Conservation (phyloP, 345 rosid species). For the Syzygium jambos region DNA sequence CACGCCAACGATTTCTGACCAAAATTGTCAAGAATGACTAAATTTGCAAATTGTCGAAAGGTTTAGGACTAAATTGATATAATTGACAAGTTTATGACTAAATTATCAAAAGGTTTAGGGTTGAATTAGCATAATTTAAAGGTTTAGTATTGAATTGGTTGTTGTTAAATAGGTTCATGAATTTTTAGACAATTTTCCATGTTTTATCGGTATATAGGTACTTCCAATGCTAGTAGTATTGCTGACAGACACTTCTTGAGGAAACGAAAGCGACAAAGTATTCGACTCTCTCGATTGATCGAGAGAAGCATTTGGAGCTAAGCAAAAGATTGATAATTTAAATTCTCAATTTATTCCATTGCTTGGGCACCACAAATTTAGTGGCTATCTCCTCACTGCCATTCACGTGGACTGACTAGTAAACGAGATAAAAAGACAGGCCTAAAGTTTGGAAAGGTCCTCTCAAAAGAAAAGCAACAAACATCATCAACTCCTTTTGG, state of each 20-base stretch:
- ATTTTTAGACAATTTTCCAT: background rate
- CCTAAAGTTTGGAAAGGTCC: background rate
- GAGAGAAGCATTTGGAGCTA: background rate
- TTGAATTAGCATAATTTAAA: background rate
- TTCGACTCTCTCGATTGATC: background rate
- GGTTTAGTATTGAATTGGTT: background rate
- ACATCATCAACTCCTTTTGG: background rate
- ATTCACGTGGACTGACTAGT: background rate
- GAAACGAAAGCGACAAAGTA: background rate
- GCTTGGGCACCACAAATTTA: background rate
- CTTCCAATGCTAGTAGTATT: background rate
- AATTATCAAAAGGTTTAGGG: background rate
- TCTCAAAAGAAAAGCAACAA: background rate
- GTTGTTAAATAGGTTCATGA: accelerated
- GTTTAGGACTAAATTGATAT: background rate
- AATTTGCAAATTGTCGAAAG: background rate
- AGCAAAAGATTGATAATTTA: background rate
- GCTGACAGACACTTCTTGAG: background rate
- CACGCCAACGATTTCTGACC: accelerated
- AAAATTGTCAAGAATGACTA: background rate
- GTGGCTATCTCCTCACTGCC: background rate
- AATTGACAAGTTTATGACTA: background rate
- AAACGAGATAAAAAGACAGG: background rate
- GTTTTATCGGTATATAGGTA: background rate
- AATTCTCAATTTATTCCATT: background rate